Conservation (phyloP, 139 green algal genomes). For the Chlorella sp. region DNA sequence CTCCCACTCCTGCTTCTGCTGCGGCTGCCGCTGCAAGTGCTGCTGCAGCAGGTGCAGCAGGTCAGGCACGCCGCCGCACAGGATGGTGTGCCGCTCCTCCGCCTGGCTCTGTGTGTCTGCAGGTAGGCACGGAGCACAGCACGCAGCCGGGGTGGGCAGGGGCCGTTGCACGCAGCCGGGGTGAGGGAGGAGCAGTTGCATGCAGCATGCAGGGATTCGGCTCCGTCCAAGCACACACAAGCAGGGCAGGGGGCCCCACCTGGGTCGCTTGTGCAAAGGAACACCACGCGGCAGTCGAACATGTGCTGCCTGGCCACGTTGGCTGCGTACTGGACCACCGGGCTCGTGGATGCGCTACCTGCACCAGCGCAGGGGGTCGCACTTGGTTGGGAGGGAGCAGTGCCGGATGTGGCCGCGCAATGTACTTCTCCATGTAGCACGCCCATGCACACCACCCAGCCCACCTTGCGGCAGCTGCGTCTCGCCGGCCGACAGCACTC, state of each 20-base stretch:
- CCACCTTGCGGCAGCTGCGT: constrained; percentile 2
- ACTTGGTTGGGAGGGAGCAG: no score
- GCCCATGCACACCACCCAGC: no score
- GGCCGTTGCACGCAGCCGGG: not conserved
- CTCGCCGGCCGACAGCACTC: not conserved
- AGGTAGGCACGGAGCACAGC: not conserved
- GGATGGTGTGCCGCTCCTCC: not conserved
- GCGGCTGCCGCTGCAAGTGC: not conserved
- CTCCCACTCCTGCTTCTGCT: no score
- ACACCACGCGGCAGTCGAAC: constrained; percentile 1
- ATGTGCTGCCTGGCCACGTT: not conserved
- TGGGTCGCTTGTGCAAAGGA: not conserved
- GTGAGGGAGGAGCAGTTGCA: no score
- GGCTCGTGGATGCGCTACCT: no score
- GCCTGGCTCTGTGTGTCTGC: constrained; percentile 2
- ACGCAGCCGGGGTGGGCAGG: no score
- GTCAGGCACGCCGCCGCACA: not conserved
- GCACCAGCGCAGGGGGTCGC: no score
- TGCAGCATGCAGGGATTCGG: no score
- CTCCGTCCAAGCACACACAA: no score
- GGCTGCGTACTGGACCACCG: not conserved
- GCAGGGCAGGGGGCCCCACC: not conserved
- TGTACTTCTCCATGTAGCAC: no score
- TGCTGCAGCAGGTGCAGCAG: not conserved
- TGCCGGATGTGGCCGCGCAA: no score